These are phyloP conservation scores for Hermanozyma aechmeae DNA, from an alignment of 805 yeast species.

Conservation along the genomic window DNA sequence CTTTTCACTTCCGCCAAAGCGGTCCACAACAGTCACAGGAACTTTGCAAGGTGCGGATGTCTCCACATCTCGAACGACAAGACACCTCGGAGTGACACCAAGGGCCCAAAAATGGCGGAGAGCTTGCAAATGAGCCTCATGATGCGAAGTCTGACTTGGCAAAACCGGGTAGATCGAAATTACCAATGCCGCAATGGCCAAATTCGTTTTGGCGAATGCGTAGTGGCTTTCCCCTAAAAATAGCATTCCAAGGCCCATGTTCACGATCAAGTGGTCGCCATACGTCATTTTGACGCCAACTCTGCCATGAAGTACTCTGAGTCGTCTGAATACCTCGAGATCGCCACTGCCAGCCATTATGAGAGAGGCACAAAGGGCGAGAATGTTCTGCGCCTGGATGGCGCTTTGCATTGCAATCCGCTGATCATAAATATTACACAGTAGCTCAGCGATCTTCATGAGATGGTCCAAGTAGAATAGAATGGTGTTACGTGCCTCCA, in stretches of 20 bases:
- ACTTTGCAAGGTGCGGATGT: slow-evolving; percentile 46
- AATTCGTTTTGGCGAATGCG: slow-evolving; percentile 55
- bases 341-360: slow-evolving; percentile 93
- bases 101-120: slow-evolving; percentile 86
- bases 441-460: slow-evolving; percentile 31
- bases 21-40: slow-evolving; percentile 34
- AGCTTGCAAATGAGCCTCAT: slow-evolving; percentile 70
- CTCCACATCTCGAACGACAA: slow-evolving; percentile 65
- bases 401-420: slow-evolving; percentile 46
- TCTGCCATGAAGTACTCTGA: slow-evolving; percentile 60
- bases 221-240: slow-evolving; percentile 91
- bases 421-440: slow-evolving; percentile 47
- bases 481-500: slow-evolving; percentile 44
- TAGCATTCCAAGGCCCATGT: slow-evolving; percentile 77
- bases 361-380: slow-evolving; percentile 58
- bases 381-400: slow-evolving; percentile 43
- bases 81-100: slow-evolving; percentile 70
- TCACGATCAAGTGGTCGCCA: slow-evolving; percentile 70
- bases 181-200: slow-evolving; percentile 61
- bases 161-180: slow-evolving; percentile 73
- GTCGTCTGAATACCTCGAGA: slow-evolving; percentile 61
- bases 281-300: slow-evolving; percentile 39
- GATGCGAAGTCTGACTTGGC: slow-evolving; percentile 34
- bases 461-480: slow-evolving; percentile 45
- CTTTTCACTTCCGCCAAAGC: not conserved